These are phyloP conservation scores for Chalciporus chontae DNA, from an alignment of 768 basidiomycete genomes.

Conservation along the genomic window DNA sequence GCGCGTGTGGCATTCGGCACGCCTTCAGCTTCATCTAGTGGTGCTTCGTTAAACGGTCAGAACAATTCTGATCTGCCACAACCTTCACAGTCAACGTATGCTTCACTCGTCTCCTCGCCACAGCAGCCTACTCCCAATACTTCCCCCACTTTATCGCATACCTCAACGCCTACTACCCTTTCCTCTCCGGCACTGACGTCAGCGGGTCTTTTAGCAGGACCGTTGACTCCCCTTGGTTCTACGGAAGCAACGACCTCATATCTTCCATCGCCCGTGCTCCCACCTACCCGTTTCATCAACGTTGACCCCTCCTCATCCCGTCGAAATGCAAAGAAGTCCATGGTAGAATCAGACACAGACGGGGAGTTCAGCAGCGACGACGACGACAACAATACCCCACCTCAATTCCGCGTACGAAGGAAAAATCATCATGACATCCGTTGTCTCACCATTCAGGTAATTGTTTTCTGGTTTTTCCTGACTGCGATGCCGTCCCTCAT, in stretches of 20 bases:
- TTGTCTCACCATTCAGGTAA: slow-evolving; percentile 66
- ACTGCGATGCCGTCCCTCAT: slow-evolving; percentile 2
- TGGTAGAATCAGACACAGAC: slow-evolving; percentile 34
- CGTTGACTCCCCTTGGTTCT: slow-evolving; percentile 3
- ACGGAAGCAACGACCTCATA: slow-evolving; percentile 6
- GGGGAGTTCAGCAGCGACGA: slow-evolving; percentile 36
- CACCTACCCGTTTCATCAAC: slow-evolving; percentile 20
- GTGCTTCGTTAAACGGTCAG: neutral
- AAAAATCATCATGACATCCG: slow-evolving; percentile 60
- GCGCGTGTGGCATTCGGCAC: slow-evolving; percentile 33
- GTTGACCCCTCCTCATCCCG: slow-evolving; percentile 11
- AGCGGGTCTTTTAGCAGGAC: slow-evolving; percentile 6
- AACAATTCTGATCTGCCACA: slow-evolving; percentile 2
- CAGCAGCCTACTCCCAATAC: slow-evolving; percentile 31
- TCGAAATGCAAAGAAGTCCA: slow-evolving; percentile 26
- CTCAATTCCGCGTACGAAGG: slow-evolving; percentile 40
- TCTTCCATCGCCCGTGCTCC: slow-evolving; percentile 16
- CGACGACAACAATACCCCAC: slow-evolving; percentile 33
- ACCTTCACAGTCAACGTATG: slow-evolving; percentile 8
- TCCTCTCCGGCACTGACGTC: slow-evolving; percentile 9
- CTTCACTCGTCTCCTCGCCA: slow-evolving; percentile 4
- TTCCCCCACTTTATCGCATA: slow-evolving; percentile 28
- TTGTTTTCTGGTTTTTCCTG: slow-evolving; percentile 7
- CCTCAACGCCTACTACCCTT: slow-evolving; percentile 26
- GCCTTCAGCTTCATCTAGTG: slow-evolving; percentile 8